phyloP scores from a whole-genome alignment of 208 protist species.

The Trichomonas gallinae region DNA sequence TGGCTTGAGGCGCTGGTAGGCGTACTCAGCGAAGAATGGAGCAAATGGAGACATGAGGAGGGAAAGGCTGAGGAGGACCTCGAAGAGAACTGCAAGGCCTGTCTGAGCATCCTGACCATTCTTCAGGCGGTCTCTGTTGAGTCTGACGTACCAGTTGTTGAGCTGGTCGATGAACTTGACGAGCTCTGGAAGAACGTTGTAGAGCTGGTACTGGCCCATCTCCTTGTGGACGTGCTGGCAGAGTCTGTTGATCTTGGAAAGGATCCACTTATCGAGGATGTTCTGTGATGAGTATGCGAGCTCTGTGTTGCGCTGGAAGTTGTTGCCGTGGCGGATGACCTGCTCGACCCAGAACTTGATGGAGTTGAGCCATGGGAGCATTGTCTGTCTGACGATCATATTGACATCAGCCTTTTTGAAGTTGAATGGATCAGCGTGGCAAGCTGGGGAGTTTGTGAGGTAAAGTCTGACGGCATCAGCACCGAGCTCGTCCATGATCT shows the following conservation, averaged over 20 bases:
- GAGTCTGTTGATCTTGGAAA: constrained; percentile 70
- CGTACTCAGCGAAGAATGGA: constrained; percentile 88
- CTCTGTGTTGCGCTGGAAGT: constrained; percentile 41
- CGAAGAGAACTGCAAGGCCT: constrained; percentile 55
- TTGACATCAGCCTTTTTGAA: constrained; percentile 61
- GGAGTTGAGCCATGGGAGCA: constrained; percentile 94
- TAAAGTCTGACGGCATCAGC: constrained; percentile 65
- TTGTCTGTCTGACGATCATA: constrained; percentile 83
- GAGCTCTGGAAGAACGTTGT: constrained; percentile 91
- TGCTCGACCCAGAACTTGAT: constrained; percentile 87
- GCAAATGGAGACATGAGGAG: constrained; percentile 79
- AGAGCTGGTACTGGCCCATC: constrained; percentile 75
- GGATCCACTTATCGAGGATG: constrained; percentile 95
- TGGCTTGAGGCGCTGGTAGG: constrained; percentile 85
- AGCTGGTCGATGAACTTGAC: constrained; percentile 87
- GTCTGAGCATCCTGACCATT: background rate
- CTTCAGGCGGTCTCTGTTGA: constrained; percentile 77
- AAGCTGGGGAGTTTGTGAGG: constrained; percentile 97
- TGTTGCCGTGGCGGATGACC: constrained; percentile 53
- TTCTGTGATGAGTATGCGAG: constrained; percentile 29
- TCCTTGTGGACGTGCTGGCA: constrained; percentile 67
- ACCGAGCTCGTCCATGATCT: constrained; percentile 79
- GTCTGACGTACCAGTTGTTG: constrained; percentile 97
- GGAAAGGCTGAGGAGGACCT: constrained; percentile 65
- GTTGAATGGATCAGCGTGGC: constrained; percentile 78